These are phyloP conservation scores for Aspergillus saccharolyticus DNA, from an alignment of 495 filamentous ascomycete species.

Conservation along the genomic window DNA sequence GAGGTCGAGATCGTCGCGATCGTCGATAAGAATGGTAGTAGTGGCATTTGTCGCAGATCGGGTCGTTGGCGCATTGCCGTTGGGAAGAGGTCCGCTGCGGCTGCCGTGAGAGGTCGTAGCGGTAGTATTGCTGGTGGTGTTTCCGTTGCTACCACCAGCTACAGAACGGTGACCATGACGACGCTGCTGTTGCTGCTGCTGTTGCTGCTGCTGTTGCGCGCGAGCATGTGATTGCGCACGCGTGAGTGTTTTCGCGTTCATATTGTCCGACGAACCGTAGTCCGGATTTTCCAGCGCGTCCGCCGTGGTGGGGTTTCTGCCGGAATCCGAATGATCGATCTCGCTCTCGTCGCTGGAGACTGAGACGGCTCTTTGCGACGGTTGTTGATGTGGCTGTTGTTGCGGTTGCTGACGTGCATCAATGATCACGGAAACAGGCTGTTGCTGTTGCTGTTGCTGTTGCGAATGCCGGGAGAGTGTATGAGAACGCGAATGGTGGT, in stretches of 20 bases:
- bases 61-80: neutral
- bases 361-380: conserved; percentile 3
- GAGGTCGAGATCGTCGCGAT: conserved; percentile 3
- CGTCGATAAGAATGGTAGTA: neutral
- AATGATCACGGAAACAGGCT: neutral
- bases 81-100: neutral
- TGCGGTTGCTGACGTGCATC: conserved; percentile 7
- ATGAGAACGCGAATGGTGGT: conserved; percentile 5
- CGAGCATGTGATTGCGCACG: neutral
- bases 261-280: conserved; percentile 6
- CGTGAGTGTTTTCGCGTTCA: neutral
- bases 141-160: neutral
- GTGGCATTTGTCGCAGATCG: neutral
- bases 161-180: neutral
- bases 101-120: neutral
- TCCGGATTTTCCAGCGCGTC: conserved; percentile 18
- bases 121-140: neutral
- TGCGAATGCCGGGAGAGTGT: neutral
- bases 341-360: neutral
- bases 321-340: conserved; percentile 17
- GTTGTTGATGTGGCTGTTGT: conserved; percentile 6
- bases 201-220: neutral
- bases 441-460: conserved; percentile 7
- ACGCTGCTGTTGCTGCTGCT: neutral
- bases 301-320: conserved; percentile 11